A percentile compares a stretch with the other conserved stretches of the same genome.
phyloP scores from a whole-genome alignment of 495 filamentous ascomycete species.

The Talaromyces thailandensis region DNA sequence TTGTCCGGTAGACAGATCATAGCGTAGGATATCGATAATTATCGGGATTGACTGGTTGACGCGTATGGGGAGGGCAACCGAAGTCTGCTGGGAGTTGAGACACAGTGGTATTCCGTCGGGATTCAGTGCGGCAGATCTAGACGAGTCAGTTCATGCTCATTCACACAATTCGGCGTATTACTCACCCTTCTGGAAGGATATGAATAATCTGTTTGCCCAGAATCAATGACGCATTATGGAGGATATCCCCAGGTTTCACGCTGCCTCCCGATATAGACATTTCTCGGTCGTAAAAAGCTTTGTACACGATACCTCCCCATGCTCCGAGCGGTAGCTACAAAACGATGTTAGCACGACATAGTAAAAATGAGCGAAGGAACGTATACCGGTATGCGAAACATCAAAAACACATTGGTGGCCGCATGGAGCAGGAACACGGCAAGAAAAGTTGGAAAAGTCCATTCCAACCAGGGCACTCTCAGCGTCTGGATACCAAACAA shows the following conservation, averaged over 20 bases:
- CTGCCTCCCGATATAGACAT: constrained; percentile 79
- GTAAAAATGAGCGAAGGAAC: too few species aligned
- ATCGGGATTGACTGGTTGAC: constrained; percentile 89
- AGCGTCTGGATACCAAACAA: constrained; percentile 76
- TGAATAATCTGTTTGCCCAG: constrained; percentile 94
- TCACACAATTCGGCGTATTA: constrained; percentile 3
- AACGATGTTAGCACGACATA: not conserved
- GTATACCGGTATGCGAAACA: constrained; percentile 81
- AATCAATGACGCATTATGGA: constrained; percentile 86
- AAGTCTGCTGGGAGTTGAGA: constrained; percentile 50
- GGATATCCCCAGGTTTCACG: constrained; percentile 76
- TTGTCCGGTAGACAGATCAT: constrained; percentile 68
- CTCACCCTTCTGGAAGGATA: constrained; percentile 89
- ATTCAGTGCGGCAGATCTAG: constrained; percentile 80
- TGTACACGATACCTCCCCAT: constrained; percentile 59
- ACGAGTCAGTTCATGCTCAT: constrained; percentile 12
- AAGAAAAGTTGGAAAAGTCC: constrained; percentile 62
- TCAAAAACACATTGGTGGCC: constrained; percentile 68
- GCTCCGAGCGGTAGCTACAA: constrained; percentile 53
- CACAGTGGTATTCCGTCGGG: constrained; percentile 70
- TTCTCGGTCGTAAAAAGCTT: constrained; percentile 80
- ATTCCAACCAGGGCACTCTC: constrained; percentile 92
- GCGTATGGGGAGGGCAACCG: constrained; percentile 67
- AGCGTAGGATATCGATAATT: constrained; percentile 72
- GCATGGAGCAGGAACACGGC: constrained; percentile 59